Evolutionary conservation across 2,329 filamentous ascomycete genomes (phyloP).

Genomic region (Coniella lustricola): DNA sequence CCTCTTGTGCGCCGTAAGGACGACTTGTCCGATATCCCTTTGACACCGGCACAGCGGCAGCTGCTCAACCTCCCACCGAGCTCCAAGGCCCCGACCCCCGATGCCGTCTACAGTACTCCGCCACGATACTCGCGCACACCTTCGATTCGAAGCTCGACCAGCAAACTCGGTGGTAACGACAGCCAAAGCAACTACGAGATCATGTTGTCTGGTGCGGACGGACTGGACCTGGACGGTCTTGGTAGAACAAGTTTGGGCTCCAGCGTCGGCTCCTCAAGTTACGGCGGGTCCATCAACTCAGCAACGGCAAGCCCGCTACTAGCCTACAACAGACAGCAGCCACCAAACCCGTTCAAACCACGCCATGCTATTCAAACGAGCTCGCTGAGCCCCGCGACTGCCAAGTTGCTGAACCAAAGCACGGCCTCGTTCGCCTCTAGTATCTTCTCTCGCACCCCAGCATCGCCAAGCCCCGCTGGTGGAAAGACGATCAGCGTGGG

Average conservation of each 20-base stretch:
- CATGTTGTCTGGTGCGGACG: too few species aligned
- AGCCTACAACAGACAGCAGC: slow-evolving; percentile 38
- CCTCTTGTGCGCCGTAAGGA: slow-evolving; percentile 70
- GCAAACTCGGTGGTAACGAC: slow-evolving; percentile 26
- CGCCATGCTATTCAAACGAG: slow-evolving; percentile 53
- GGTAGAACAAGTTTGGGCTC: too few species aligned
- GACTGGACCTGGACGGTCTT: too few species aligned
- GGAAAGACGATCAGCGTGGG: slow-evolving; percentile 67
- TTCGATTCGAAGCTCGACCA: slow-evolving; percentile 56
- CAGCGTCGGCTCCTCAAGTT: slow-evolving; percentile 23
- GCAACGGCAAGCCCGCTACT: slow-evolving; percentile 48
- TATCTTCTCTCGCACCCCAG: slow-evolving; percentile 48
- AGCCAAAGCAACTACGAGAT: too few species aligned
- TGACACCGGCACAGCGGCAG: slow-evolving; percentile 81
- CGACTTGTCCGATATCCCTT: slow-evolving; percentile 77
- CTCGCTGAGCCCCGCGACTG: slow-evolving; percentile 44
- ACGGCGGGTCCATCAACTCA: slow-evolving; percentile 40
- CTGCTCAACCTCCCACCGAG: slow-evolving; percentile 74
- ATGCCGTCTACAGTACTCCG: slow-evolving; percentile 72
- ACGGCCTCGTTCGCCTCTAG: slow-evolving; percentile 38
- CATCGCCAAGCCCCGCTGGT: slow-evolving; percentile 59
- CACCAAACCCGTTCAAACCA: too few species aligned
- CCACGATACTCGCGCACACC: slow-evolving; percentile 77
- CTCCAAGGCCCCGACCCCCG: slow-evolving; percentile 55
- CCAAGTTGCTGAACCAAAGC: slow-evolving; percentile 26